Conservation (phyloP, 495 filamentous ascomycete genomes). For the Talaromyces wortmannii region DNA sequence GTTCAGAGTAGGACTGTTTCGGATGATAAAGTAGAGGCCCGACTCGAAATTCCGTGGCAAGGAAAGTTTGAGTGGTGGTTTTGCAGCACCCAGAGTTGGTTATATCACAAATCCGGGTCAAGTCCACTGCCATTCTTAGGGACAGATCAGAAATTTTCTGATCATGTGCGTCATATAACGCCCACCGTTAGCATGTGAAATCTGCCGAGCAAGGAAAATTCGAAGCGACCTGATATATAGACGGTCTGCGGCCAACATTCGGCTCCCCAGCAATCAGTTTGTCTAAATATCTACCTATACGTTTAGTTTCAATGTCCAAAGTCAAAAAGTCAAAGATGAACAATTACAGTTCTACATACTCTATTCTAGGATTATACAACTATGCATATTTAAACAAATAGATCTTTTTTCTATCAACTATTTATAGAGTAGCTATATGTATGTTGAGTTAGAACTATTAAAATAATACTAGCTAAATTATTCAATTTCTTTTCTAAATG, state of each 20-base stretch:
- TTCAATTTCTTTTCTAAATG: no score
- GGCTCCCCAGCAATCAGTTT: background rate
- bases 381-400: background rate
- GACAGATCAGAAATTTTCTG: background rate
- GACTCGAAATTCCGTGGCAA: background rate
- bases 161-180: background rate
- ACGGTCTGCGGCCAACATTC: background rate
- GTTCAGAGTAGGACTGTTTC: background rate
- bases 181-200: background rate
- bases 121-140: background rate
- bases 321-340: background rate
- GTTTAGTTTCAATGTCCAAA: background rate
- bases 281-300: background rate
- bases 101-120: background rate
- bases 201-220: background rate
- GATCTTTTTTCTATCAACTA: background rate
- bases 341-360: background rate
- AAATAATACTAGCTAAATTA: background rate
- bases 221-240: background rate
- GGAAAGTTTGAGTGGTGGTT: background rate
- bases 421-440: background rate
- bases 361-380: background rate
- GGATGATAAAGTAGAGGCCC: background rate
- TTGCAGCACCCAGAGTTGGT: background rate
- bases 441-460: background rate